Conservation (phyloP, 2,329 filamentous ascomycete species). For the Madurella mycetomatis region DNA sequence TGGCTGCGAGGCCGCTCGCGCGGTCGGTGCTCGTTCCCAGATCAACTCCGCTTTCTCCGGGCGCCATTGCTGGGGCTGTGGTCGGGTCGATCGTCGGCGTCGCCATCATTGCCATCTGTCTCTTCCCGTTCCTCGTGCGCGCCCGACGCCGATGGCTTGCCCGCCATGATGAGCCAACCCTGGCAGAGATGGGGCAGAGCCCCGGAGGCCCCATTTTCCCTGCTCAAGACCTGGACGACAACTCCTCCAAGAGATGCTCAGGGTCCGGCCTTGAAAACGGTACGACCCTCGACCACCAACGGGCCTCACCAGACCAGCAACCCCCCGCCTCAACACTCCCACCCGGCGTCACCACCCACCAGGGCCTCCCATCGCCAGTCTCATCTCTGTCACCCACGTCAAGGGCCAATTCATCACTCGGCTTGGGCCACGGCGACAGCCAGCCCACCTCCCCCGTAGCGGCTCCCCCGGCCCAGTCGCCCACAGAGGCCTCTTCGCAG, state of each 20-base stretch:
- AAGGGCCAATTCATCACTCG: slow-evolving; percentile 8
- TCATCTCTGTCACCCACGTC: slow-evolving; percentile 22
- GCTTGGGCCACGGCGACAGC: slow-evolving; percentile 9
- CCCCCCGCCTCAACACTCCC: slow-evolving; percentile 16
- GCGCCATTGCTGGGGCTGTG: slow-evolving; percentile 33
- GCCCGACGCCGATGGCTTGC: slow-evolving; percentile 25
- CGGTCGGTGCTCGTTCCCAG: slow-evolving; percentile 24
- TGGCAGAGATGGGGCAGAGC: slow-evolving; percentile 31
- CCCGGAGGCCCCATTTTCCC: slow-evolving; percentile 24
- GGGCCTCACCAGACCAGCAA: slow-evolving; percentile 12
- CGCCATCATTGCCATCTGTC: slow-evolving; percentile 30
- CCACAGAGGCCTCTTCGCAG: slow-evolving; percentile 2
- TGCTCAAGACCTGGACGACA: slow-evolving; percentile 15
- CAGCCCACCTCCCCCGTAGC: slow-evolving; percentile 10
- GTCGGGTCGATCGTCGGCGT: slow-evolving; percentile 31
- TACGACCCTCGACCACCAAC: background rate
- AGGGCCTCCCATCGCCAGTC: slow-evolving; percentile 24
- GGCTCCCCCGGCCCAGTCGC: slow-evolving; percentile 10
- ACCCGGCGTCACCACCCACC: slow-evolving; percentile 17
- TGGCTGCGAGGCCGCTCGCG: slow-evolving; percentile 16
- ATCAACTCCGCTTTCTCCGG: slow-evolving; percentile 25
- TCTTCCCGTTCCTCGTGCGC: slow-evolving; percentile 32
- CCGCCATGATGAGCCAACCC: slow-evolving; percentile 24
- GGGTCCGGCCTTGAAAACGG: slow-evolving; percentile 12
- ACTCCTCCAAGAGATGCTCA: slow-evolving; percentile 23